A percentile compares a stretch with the other conserved stretches of the same genome.
These are phyloP conservation scores for Meyerozyma elateridarum DNA, from an alignment of 1,139 yeast genomes.

Conservation along the genomic window DNA sequence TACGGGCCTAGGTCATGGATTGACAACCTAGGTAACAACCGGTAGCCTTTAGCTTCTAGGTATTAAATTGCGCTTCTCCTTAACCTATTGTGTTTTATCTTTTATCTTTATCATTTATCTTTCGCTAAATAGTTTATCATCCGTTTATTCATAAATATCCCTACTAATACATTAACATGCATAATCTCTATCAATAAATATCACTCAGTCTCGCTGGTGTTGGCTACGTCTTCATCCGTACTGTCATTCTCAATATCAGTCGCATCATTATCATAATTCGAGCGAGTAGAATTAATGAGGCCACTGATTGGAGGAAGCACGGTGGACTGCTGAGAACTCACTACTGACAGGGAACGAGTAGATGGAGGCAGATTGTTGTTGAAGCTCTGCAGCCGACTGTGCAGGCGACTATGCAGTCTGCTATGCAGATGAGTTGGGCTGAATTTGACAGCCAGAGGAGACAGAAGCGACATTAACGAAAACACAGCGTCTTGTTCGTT, in stretches of 20 bases:
- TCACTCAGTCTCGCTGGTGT: neutral
- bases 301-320: slow-evolving; percentile 29
- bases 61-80: too few species aligned
- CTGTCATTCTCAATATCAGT: slow-evolving; percentile 23
- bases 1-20: too few species aligned
- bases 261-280: slow-evolving; percentile 24
- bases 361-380: slow-evolving; percentile 20
- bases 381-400: slow-evolving; percentile 30
- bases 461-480: slow-evolving; percentile 42
- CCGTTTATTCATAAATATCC: too few species aligned
- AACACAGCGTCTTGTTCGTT: slow-evolving; percentile 43
- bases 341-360: slow-evolving; percentile 21
- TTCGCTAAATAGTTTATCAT: too few species aligned
- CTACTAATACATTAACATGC: too few species aligned
- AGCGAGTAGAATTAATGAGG: slow-evolving; percentile 14
- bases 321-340: slow-evolving; percentile 13
- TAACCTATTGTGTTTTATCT: too few species aligned
- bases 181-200: too few species aligned
- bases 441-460: slow-evolving; percentile 36
- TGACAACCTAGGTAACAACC: too few species aligned
- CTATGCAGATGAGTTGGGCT: too few species aligned
- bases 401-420: too few species aligned
- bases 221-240: slow-evolving; percentile 9
- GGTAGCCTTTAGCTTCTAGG: too few species aligned
- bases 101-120: too few species aligned